Base-by-base conservation (phyloP, 805 yeast genomes). In the Suhomyces xylopsoci region DNA sequence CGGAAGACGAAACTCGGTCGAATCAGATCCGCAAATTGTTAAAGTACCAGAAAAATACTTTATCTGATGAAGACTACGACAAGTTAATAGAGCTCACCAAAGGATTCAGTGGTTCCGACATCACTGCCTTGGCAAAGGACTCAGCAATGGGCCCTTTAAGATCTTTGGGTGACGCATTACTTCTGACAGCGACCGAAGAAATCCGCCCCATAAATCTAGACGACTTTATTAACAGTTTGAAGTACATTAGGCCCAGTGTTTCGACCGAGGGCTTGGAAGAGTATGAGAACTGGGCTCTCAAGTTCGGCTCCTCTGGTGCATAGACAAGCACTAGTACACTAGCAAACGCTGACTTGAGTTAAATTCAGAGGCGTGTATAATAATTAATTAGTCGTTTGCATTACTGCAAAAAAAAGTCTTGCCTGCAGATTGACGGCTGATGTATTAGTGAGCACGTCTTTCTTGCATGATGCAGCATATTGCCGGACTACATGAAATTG, bases 141-240 rank as follows among this genome's bases (percentile, higher is more conserved):
- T 96, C 97, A 2, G 97, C 99, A 1, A 92, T 93, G 97, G 97
- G 97, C 1, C 98, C 99, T 1, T 74, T 94, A 36, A 78, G 99
- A 57, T 87, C 90, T 41, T 72, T 93, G 22, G 97, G 98, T 1
- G 97, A 93, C 54, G 84, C 86, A 45, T 78, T 93, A 51, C 75
- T 93, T 57, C 68, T 74, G 64, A 81, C 85, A 1, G 78, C 89
- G 1, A 84, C 90, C 34, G 89, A 87, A 51, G 83, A 83, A 54
- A 91, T 93, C 51, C 74, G 98, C 50, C 85, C 96, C 0, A 82
- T 94, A 49, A 76, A 78, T 20, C 69, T 90, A 48, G 73, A 73
- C 7, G 99, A 93, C 67, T 93, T 94, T 65, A 76, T 78, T 52
- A 81, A 75, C 44, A 88, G 97, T 60, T 78, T 94, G 74, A 81